A percentile compares a stretch with the other conserved stretches of the same genome.
Conservation (phyloP, 2,329 filamentous ascomycete species). For the Neofusicoccum kwambonambiense region DNA sequence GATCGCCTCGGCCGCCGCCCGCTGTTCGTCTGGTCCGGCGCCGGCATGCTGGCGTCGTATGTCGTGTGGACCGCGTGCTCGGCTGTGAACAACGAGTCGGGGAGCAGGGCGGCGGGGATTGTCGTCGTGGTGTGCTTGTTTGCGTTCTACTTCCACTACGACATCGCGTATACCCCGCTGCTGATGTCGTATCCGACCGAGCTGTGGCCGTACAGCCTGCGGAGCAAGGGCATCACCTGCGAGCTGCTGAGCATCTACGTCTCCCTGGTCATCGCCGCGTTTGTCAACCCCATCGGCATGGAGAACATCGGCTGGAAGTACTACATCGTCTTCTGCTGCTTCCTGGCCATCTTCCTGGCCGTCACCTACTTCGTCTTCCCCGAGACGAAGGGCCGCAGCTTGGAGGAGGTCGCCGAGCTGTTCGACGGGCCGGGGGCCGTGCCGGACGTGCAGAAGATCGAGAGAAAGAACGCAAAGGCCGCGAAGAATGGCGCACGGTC, state of each 20-base stretch:
- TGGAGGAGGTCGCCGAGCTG: conserved; percentile 26
- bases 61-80: conserved; percentile 25
- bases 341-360: conserved; percentile 31
- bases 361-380: conserved; percentile 23
- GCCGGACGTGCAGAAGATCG: conserved; percentile 19
- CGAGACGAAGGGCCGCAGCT: conserved; percentile 25
- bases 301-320: conserved; percentile 21
- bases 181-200: conserved; percentile 47
- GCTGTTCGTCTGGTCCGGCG: conserved; percentile 37
- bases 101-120: conserved; percentile 26
- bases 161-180: conserved; percentile 29
- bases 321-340: conserved; percentile 31
- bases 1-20: conserved; percentile 35
- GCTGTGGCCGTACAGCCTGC: conserved; percentile 48
- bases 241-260: conserved; percentile 14
- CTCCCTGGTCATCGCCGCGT: conserved; percentile 17
- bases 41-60: conserved; percentile 42
- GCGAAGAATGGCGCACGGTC: neutral
- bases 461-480: neutral
- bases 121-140: conserved; percentile 29
- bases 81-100: conserved; percentile 23
- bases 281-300: conserved; percentile 20
- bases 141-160: conserved; percentile 20
- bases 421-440: conserved; percentile 22
- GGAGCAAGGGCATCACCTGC: conserved; percentile 39